A percentile compares a stretch with the other conserved stretches of the same genome.
phyloP scores from a whole-genome alignment of 176 grass and related monocot species.

The Triticum monococcum region DNA sequence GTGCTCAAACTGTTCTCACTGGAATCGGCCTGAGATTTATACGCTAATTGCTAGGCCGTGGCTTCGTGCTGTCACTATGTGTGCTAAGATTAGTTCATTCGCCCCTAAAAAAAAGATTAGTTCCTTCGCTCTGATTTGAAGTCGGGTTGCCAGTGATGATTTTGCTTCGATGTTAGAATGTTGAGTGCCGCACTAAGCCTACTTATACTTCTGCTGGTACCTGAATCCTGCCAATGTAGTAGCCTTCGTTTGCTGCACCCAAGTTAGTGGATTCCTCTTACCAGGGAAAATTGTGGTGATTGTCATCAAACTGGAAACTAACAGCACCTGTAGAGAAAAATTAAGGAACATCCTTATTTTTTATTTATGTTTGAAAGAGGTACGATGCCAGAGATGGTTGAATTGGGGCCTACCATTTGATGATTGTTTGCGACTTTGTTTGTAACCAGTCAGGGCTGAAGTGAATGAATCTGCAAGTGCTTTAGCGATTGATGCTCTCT shows the following conservation, averaged over 20 bases:
- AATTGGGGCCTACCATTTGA: background rate
- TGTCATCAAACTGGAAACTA: background rate
- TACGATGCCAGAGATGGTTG: background rate
- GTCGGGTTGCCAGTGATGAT: background rate
- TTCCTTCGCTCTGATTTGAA: background rate
- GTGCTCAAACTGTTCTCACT: background rate
- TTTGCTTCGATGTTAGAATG: background rate
- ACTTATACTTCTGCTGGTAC: background rate
- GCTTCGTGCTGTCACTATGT: background rate
- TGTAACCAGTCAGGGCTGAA: conserved; percentile 70
- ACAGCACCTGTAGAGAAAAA: background rate
- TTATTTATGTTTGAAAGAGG: background rate
- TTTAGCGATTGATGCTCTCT: conserved; percentile 70
- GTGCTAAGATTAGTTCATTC: background rate
- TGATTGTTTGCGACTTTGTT: conserved; percentile 3
- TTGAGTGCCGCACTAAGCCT: background rate
- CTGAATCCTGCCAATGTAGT: background rate
- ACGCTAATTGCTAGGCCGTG: background rate
- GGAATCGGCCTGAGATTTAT: background rate
- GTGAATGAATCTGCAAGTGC: conserved; percentile 62
- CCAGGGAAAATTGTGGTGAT: background rate
- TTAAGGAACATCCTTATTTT: background rate
- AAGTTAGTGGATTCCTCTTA: background rate
- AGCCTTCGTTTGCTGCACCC: background rate
- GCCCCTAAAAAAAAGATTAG: background rate